Evolutionary conservation across 2,329 filamentous ascomycete species (phyloP).

Genomic region (Calonectria pseudoreteaudii): DNA sequence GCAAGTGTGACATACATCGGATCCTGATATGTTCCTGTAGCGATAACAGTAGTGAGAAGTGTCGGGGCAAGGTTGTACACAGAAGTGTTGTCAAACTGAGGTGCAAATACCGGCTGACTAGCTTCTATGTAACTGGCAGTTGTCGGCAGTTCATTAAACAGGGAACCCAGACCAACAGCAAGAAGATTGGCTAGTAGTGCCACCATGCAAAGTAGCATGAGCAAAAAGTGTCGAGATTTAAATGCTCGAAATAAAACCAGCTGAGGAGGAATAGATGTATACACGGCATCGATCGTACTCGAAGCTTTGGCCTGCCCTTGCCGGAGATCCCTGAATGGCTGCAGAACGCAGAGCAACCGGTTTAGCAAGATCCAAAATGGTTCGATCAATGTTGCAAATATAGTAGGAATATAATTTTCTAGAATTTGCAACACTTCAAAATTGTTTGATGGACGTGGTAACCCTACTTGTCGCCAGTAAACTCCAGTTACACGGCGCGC

Average conservation of each 20-base stretch:
- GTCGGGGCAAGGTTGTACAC: not conserved
- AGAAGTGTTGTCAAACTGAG: conserved; percentile 38
- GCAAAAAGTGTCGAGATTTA: conserved; percentile 55
- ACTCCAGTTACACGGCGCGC: not conserved
- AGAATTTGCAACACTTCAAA: conserved; percentile 53
- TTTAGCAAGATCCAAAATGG: conserved; percentile 69
- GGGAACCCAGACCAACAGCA: conserved; percentile 61
- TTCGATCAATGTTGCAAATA: conserved; percentile 66
- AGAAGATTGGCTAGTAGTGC: conserved; percentile 65
- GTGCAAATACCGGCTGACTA: conserved; percentile 22
- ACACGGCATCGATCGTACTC: conserved; percentile 56
- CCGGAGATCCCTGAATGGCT: conserved; percentile 65
- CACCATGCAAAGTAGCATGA: conserved; percentile 60
- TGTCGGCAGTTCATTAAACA: conserved; percentile 57
- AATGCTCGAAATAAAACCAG: conserved; percentile 60
- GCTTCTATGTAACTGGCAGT: conserved; percentile 16
- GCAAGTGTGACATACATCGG: conserved; percentile 53
- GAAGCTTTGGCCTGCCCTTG: conserved; percentile 49
- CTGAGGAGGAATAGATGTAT: conserved; percentile 68
- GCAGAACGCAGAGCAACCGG: conserved; percentile 62
- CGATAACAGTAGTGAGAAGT: not conserved
- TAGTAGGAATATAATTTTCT: conserved; percentile 65
- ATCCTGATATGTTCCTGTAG: conserved; percentile 31
- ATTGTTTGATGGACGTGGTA: conserved; percentile 44
- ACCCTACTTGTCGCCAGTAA: conserved; percentile 36